Base-by-base conservation (phyloP, 805 yeast species). In the Ogataea kodamae region DNA sequence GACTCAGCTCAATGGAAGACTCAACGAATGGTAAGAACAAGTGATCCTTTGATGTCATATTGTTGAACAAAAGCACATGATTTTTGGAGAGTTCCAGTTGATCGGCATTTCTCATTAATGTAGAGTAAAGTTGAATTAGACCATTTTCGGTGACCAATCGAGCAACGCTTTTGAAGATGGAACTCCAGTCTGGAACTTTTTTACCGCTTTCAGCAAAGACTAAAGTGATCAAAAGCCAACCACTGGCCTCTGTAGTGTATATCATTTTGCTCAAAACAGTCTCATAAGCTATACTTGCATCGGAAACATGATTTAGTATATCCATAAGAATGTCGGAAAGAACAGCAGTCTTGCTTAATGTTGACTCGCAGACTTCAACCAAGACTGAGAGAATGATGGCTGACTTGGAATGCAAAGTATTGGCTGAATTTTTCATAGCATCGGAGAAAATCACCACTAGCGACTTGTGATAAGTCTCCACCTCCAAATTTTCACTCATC, bases 381-480 rank as follows among this genome's bases (percentile, higher is more conserved):
- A 67, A 45, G 2, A 63, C 60, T 3, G 65, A 58, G 25, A 84
- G 52, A 5, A 86, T 74, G 1, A 59, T 34, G 1, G 65, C 54
- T 0, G 88, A 65, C 52, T 77, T 85, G 1, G 96, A 82, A 55
- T 90, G 95, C 40, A 89, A 65, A 0, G 82, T 68, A 5, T 75
- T 81, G 9, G 72, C 72, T 0, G 95, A 77, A 27, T 86, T 78
- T 43, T 74, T 79, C 55, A 89, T 65, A 0, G 96, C 65, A 51
- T 86, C 95, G 3, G 87, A 66, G 51, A 78, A 78, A 25, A 89
- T 67, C 5, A 69, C 66, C 2, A 74, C 67, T 25, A 85, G 54
- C 0, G 95, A 69, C 9, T 63, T 75, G 37, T 71, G 69, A 50
- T 78, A 84, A 8, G 72, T 65, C 7, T 57, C 59, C 28, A 67